Percentiles rank a stretch among this genome's conserved stretches.
Conservation (phyloP, 108 stramenopile genomes). For the Aureococcus anophagefferens region DNA sequence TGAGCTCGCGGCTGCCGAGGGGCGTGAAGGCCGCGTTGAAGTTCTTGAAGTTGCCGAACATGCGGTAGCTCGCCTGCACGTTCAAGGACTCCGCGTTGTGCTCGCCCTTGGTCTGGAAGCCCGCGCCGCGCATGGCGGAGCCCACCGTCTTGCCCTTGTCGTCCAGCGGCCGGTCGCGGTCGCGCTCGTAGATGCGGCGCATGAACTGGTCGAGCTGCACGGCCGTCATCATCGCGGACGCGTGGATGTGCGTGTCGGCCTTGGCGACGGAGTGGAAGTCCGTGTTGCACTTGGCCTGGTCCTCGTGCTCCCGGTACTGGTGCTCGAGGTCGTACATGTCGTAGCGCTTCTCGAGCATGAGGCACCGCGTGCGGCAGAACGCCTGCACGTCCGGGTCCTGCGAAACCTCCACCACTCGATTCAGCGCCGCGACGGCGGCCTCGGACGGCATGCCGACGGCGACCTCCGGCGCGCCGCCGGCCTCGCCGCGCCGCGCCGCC, state of each 20-base stretch:
- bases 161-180: neutral
- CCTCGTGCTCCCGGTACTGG: neutral
- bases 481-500: too few relatives aligned
- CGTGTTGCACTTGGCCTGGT: constrained; percentile 46
- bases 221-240: constrained; percentile 58
- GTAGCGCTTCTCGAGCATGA: neutral
- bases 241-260: constrained; percentile 64
- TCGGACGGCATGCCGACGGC: too few relatives aligned
- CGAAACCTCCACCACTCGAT: too few relatives aligned
- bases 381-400: too few relatives aligned
- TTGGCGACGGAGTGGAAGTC: constrained; percentile 59
- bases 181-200: neutral
- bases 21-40: constrained; percentile 8
- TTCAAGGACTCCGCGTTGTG: neutral
- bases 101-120: neutral
- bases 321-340: neutral
- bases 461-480: too few relatives aligned
- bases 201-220: constrained; percentile 28
- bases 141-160: constrained; percentile 3
- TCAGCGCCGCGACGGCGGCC: too few relatives aligned
- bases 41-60: constrained; percentile 9
- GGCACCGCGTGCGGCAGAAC: neutral
- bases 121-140: neutral
- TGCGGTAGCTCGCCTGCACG: neutral
- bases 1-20: neutral